These are phyloP conservation scores for Setomelanomma holmii DNA, from an alignment of 2,329 filamentous ascomycete species.

Conservation along the genomic window DNA sequence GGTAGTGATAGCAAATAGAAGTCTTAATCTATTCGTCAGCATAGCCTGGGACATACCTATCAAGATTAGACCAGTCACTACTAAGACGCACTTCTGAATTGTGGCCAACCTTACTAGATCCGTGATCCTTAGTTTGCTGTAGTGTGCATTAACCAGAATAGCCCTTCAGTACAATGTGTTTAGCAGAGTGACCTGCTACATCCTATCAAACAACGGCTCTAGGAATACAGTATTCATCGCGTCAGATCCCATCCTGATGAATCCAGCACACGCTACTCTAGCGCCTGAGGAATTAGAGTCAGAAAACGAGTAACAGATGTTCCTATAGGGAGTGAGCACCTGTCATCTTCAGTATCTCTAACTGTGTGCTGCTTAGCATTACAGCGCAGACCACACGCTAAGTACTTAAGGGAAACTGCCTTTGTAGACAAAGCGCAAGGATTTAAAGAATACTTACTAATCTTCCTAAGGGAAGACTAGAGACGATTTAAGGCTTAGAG, in stretches of 20 bases:
- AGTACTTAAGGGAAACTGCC: background rate
- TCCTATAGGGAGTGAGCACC: background rate
- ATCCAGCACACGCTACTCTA: background rate
- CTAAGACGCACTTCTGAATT: background rate
- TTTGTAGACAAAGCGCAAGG: background rate
- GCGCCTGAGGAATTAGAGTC: background rate
- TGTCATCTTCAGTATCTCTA: background rate
- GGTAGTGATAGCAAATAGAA: background rate
- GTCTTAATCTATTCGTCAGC: background rate
- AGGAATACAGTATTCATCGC: background rate
- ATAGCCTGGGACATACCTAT: background rate
- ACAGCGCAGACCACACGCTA: background rate
- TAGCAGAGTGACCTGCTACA: background rate
- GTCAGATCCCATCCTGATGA: background rate
- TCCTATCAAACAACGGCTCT: background rate
- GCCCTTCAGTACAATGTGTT: background rate
- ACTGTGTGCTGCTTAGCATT: background rate
- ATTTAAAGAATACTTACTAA: background rate
- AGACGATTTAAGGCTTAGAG: background rate
- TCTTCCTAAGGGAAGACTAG: background rate
- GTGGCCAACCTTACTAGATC: background rate
- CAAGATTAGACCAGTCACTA: background rate
- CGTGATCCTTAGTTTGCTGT: background rate
- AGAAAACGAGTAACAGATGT: background rate
- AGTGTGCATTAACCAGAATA: background rate